Evolutionary conservation across 2,329 filamentous ascomycete species (phyloP).

Genomic region (Tolypocladium tundrense): DNA sequence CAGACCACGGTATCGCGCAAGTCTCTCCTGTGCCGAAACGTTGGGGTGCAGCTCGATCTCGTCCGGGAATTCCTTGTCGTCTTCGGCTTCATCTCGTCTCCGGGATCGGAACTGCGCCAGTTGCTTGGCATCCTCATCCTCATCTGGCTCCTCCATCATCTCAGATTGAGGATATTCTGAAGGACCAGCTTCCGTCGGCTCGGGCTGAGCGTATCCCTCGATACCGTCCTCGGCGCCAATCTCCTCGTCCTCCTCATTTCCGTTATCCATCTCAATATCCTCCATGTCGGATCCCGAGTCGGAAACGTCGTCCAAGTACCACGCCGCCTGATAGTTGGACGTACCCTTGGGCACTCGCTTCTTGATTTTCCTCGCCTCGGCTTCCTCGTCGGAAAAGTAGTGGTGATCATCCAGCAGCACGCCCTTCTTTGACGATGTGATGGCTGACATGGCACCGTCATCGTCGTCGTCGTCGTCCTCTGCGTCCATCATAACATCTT

Average conservation of each 20-base stretch:
- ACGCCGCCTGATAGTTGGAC: conserved; percentile 87
- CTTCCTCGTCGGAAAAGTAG: conserved; percentile 88
- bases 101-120: conserved; percentile 71
- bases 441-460: conserved; percentile 23
- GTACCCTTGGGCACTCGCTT: conserved; percentile 82
- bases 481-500: conserved; percentile 64
- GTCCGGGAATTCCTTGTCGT: conserved; percentile 92
- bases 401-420: conserved; percentile 94
- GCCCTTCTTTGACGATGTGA: conserved; percentile 57
- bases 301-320: conserved; percentile 76
- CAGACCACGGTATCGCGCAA: conserved; percentile 79
- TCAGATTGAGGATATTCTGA: conserved; percentile 93
- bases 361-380: conserved; percentile 43
- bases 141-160: conserved; percentile 77
- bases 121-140: conserved; percentile 67
- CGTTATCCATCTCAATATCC: conserved; percentile 50
- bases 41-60: conserved; percentile 91
- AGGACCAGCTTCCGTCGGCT: conserved; percentile 65
- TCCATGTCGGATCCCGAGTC: conserved; percentile 80
- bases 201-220: conserved; percentile 55
- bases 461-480: conserved; percentile 50
- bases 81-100: conserved; percentile 70
- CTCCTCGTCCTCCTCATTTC: conserved; percentile 44
- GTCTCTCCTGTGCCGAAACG: conserved; percentile 72
- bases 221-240: conserved; percentile 73